Base-by-base conservation (phyloP, 2,329 filamentous ascomycete genomes). In the Penicillium brevicompactum region DNA sequence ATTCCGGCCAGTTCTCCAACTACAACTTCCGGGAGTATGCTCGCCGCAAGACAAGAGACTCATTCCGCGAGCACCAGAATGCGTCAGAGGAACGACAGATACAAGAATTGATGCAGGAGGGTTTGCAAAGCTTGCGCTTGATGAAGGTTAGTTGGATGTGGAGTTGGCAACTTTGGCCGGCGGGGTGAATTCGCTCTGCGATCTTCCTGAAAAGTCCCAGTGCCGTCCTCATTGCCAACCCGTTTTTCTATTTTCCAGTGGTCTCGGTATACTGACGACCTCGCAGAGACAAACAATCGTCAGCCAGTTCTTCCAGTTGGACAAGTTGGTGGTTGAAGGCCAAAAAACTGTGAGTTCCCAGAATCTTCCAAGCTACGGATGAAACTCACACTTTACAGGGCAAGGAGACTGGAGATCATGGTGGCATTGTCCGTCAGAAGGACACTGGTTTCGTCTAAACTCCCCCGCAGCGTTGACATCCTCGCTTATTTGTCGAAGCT, bases 1-100 rank as follows among this genome's bases (percentile, higher is more conserved):
- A 94, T 74, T 87, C 91, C 59, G 82, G 84, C 59, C 90, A 96
- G 70, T 97, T 99, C 76, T 85, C 91, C 59, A 86, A 89, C 65
- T 99, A 97, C 82, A 99, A 97, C 79, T 99, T 97, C 83, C 87
- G 94, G 78, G 93, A 97, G 75, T 99, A 99, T 76, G 92, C 94
- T 51, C 89, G 87, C 76, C 88, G 94, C 71, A 86, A 93, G 75
- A 96, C 94, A 72, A 85, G 84, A 73, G 94, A 97, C 80, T 88
- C 91, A 4, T 99, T 97, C 76, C 85, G 89, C 67, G 91, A 96
- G 74, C 84, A 95, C 75, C 83, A 85, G 74, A 72, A 76, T 53
- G 88, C 91, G 67, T 78, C 84, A 44, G 94, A 97, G 70, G 82
- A 85, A 62, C 82, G 91, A 60, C 82, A 83, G 77, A 82, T 96